Conservation (phyloP, 2,329 filamentous ascomycete genomes). For the Fusarium sp. region DNA sequence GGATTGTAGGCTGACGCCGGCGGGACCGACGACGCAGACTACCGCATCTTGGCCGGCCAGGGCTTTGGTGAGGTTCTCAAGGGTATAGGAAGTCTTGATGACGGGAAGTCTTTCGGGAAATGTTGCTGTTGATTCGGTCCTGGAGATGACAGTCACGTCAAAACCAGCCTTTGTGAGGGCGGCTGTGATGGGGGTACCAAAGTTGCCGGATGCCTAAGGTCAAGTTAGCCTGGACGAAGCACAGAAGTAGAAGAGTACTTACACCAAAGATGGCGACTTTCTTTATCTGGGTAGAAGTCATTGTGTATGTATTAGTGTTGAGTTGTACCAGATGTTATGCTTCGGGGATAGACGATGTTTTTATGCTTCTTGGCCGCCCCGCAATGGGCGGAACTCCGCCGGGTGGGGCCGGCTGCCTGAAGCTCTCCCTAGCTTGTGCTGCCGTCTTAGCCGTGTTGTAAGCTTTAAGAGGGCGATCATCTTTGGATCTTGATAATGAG, state of each 20-base stretch:
- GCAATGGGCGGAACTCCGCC: conserved; percentile 7
- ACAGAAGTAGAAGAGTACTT: background rate
- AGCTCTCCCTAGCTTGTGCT: background rate
- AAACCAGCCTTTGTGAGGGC: conserved; percentile 26
- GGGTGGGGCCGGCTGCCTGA: background rate
- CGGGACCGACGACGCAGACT: conserved; percentile 23
- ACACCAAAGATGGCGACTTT: conserved; percentile 31
- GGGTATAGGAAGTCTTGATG: conserved; percentile 4
- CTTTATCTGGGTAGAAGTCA: conserved; percentile 2
- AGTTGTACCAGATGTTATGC: background rate
- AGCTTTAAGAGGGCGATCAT: background rate
- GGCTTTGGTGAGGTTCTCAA: background rate
- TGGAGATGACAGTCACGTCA: conserved; percentile 24
- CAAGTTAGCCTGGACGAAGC: background rate
- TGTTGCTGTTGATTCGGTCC: conserved; percentile 24
- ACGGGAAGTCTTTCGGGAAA: conserved; percentile 13
- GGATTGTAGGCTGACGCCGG: conserved; percentile 18
- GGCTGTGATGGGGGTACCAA: conserved; percentile 30
- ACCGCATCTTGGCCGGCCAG: conserved; percentile 21
- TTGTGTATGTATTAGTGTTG: background rate
- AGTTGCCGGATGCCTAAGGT: conserved; percentile 32
- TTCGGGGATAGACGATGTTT: background rate
- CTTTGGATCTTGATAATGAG: background rate
- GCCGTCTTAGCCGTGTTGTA: background rate
- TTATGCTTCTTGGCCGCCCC: background rate